Conservation (phyloP, 148 eudicot species). For the Rhododendron henanense region DNA sequence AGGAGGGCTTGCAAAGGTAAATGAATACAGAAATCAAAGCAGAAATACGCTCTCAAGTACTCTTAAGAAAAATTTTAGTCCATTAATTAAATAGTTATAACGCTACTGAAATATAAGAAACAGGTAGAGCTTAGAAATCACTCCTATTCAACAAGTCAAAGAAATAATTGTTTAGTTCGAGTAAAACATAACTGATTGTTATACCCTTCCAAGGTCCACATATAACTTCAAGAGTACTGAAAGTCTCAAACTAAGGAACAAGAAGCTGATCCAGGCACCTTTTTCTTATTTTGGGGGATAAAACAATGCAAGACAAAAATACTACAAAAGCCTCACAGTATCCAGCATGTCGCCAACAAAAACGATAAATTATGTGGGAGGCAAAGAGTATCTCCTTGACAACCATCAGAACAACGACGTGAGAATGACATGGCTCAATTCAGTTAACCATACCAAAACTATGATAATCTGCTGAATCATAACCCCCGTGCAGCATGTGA, state of each 20-base stretch:
- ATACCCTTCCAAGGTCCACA: not conserved
- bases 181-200: not conserved
- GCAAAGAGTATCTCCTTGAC: not conserved
- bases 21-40: not conserved
- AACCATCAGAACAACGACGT: not conserved
- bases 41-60: not conserved
- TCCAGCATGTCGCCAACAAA: not conserved
- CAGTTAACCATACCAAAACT: not conserved
- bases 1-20: not conserved
- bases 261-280: not conserved
- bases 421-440: not conserved
- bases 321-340: not conserved
- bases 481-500: not conserved
- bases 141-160: not conserved
- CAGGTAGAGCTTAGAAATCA: not conserved
- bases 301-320: not conserved
- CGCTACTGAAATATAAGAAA: not conserved
- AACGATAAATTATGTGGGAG: not conserved
- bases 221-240: not conserved
- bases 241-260: not conserved
- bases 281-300: not conserved
- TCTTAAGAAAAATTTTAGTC: not conserved
- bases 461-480: not conserved
- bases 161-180: not conserved
- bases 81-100: not conserved